These are phyloP conservation scores for Lodderomyces pseudojiufengensis DNA, from an alignment of 1,139 yeast species.

Conservation along the genomic window DNA sequence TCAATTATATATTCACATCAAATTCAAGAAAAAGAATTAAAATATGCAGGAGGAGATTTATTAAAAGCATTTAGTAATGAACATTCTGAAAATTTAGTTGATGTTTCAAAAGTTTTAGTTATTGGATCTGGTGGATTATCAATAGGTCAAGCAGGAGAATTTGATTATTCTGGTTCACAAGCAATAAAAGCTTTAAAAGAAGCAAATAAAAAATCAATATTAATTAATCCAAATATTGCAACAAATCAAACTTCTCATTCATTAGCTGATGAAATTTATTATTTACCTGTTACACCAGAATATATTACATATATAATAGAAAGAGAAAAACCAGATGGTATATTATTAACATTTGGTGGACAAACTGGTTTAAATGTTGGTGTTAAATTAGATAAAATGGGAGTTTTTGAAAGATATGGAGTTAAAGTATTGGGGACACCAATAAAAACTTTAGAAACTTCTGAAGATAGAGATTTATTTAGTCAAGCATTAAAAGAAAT, in stretches of 20 bases:
- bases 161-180: constrained; percentile 96
- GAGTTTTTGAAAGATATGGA: constrained; percentile 77
- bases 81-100: constrained; percentile 65
- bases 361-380: constrained; percentile 97
- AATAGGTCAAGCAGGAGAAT: constrained; percentile 99
- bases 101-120: constrained; percentile 83
- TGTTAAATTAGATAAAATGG: constrained; percentile 81
- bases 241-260: constrained; percentile 97
- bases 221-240: constrained; percentile 95
- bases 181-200: constrained; percentile 95
- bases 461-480: constrained; percentile 96
- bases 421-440: constrained; percentile 98
- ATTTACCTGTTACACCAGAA: constrained; percentile 94
- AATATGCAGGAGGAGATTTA: constrained; percentile 40
- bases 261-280: constrained; percentile 92
- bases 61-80: constrained; percentile 35
- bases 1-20: constrained; percentile 1
- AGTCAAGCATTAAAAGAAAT: constrained; percentile 94
- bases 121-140: constrained; percentile 98
- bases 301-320: constrained; percentile 91
- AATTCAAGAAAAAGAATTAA: constrained; percentile 8
- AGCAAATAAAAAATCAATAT: constrained; percentile 77
- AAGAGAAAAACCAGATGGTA: constrained; percentile 95
- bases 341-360: constrained; percentile 93
- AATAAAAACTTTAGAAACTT: constrained; percentile 87